Conservation (phyloP, 1,284 basidiomycete species). For the Psilocybe mexicana region DNA sequence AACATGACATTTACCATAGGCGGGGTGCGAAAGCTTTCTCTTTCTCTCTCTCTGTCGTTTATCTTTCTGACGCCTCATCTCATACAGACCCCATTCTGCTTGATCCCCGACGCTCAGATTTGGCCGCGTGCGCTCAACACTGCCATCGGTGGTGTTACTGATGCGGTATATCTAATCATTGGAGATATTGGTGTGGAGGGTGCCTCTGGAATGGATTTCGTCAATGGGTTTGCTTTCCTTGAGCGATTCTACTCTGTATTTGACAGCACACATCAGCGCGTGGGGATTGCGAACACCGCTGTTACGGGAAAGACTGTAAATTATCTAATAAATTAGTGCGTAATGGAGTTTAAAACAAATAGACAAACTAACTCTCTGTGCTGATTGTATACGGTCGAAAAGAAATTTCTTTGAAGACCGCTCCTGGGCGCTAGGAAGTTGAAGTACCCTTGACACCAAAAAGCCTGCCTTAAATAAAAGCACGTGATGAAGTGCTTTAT, state of each 20-base stretch:
- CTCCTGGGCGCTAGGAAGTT: no score
- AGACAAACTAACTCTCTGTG: no score
- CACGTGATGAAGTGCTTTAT: no score
- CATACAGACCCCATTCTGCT: constrained; percentile 39
- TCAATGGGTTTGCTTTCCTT: constrained; percentile 54
- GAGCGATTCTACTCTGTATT: constrained; percentile 40
- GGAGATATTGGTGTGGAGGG: constrained; percentile 37
- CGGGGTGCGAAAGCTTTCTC: constrained; percentile 29
- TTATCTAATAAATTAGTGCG: not conserved
- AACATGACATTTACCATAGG: constrained; percentile 57
- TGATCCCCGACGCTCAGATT: constrained; percentile 61
- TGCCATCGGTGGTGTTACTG: constrained; percentile 46
- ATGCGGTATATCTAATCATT: constrained; percentile 51
- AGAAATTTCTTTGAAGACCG: no score
- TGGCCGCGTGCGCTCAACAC: constrained; percentile 61
- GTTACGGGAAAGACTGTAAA: constrained; percentile 39
- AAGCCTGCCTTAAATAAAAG: no score
- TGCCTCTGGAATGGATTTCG: constrained; percentile 49
- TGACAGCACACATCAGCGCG: constrained; percentile 52
- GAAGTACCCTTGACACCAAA: no score
- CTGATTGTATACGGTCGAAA: no score
- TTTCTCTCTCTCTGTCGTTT: not conserved
- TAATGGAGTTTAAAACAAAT: no score
- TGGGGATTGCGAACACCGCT: constrained; percentile 56
- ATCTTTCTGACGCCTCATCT: not conserved